Evolutionary conservation across 2,329 filamentous ascomycete genomes (phyloP).

Genomic region (Phoma herbarum): DNA sequence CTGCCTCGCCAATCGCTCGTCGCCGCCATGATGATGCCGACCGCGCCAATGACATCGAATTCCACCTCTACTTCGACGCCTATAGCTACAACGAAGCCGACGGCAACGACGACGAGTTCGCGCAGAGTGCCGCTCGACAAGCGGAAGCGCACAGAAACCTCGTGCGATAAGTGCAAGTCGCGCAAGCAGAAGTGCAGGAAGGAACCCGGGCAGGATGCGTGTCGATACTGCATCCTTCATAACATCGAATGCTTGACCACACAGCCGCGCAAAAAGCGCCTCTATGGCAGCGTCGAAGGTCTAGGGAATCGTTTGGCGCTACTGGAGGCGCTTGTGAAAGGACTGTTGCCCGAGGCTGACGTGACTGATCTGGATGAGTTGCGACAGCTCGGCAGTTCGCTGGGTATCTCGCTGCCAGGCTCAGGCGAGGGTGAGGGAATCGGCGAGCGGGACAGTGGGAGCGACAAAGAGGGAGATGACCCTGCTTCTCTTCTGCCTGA

Average conservation of each 20-base stretch:
- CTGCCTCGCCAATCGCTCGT: slow-evolving; percentile 18
- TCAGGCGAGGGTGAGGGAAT: slow-evolving; percentile 26
- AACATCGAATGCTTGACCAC: slow-evolving; percentile 56
- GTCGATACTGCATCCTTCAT: slow-evolving; percentile 55
- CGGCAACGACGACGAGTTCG: slow-evolving; percentile 24
- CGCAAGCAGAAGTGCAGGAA: slow-evolving; percentile 58
- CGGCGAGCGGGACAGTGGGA: slow-evolving; percentile 29
- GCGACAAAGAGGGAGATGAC: slow-evolving; percentile 46
- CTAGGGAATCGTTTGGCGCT: slow-evolving; percentile 53
- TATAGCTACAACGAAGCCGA: slow-evolving; percentile 1
- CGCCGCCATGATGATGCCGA: slow-evolving; percentile 20
- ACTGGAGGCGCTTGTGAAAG: slow-evolving; percentile 57
- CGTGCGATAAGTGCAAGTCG: slow-evolving; percentile 59
- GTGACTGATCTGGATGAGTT: slow-evolving; percentile 54
- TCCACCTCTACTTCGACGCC: slow-evolving; percentile 6
- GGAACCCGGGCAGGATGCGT: slow-evolving; percentile 50
- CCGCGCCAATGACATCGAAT: slow-evolving; percentile 10
- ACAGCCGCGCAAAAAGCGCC: slow-evolving; percentile 56
- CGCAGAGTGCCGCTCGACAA: slow-evolving; percentile 55
- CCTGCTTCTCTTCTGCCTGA: slow-evolving; percentile 51
- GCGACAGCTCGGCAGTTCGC: slow-evolving; percentile 50
- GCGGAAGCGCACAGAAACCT: slow-evolving; percentile 56
- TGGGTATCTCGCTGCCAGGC: slow-evolving; percentile 53
- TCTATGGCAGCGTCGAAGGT: slow-evolving; percentile 56
- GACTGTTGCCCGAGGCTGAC: slow-evolving; percentile 55